A percentile compares a stretch with the other conserved stretches of the same genome.
Conservation (phyloP, 139 green algal species). For the Monoraphidium neglectum region DNA sequence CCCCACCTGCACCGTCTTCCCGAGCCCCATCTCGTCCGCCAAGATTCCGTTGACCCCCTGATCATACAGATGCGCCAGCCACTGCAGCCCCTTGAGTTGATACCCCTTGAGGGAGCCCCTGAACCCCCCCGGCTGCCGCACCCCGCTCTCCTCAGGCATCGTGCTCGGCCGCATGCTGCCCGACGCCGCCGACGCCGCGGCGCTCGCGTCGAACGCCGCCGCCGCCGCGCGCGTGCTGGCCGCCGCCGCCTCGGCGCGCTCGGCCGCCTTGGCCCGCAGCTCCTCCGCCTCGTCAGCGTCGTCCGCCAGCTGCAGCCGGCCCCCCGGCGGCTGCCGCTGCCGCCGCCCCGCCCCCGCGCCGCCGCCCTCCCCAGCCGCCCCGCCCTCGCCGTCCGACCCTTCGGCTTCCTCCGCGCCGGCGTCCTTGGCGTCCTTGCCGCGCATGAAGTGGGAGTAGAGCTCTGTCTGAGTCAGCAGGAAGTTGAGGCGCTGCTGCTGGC, state of each 20-base stretch:
- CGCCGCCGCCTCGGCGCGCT: slow-evolving; percentile 11
- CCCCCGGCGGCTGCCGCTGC: not conserved
- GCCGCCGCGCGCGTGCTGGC: not conserved
- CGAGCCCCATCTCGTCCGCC: slow-evolving; percentile 83
- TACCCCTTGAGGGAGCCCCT: slow-evolving; percentile 73
- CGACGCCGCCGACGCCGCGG: not conserved
- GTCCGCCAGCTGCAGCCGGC: slow-evolving; percentile 7
- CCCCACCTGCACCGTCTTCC: slow-evolving; percentile 60
- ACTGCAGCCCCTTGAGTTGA: slow-evolving; percentile 87
- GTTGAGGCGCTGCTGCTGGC: slow-evolving; percentile 71
- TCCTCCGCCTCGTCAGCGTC: slow-evolving; percentile 13
- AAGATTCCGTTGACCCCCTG: slow-evolving; percentile 71
- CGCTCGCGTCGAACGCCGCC: not conserved
- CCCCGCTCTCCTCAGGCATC: slow-evolving; percentile 33
- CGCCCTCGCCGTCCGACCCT: not conserved
- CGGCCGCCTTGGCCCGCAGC: slow-evolving; percentile 17
- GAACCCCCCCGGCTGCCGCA: slow-evolving; percentile 38
- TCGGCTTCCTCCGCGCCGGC: not conserved
- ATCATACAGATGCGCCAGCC: slow-evolving; percentile 70
- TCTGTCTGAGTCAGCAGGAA: slow-evolving; percentile 74
- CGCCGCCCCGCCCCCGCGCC: not conserved
- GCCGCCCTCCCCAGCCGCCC: not conserved
- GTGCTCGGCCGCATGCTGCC: slow-evolving; percentile 14
- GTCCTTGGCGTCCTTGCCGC: slow-evolving; percentile 44
- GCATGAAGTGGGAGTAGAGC: slow-evolving; percentile 76